Percentiles rank a stretch among this genome's conserved stretches.
Evolutionary conservation across 2,329 filamentous ascomycete species (phyloP).

Genomic region (Hypocreales sp.): DNA sequence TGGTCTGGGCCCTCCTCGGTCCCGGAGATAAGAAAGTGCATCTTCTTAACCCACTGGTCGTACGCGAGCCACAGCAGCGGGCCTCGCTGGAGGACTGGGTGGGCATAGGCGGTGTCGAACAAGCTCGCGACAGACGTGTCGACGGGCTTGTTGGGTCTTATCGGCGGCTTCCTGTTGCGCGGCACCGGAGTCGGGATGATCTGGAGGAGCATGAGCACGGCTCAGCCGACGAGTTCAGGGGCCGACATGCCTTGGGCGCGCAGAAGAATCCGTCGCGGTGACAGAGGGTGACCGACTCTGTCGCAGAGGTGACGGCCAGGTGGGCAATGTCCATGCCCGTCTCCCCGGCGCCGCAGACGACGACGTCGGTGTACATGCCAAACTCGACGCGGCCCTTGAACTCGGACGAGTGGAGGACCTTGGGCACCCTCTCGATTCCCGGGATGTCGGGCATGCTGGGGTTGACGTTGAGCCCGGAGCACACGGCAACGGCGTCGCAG

Average conservation of each 20-base stretch:
- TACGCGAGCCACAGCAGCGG: conserved; percentile 28
- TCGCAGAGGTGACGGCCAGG: conserved; percentile 25
- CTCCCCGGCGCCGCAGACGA: conserved; percentile 28
- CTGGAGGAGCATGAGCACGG: conserved; percentile 2
- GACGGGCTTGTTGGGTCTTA: conserved; percentile 24
- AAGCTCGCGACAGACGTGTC: conserved; percentile 30
- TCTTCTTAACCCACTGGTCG: conserved; percentile 26
- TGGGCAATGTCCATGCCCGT: conserved; percentile 29
- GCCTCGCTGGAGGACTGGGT: conserved; percentile 27
- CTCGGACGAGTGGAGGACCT: conserved; percentile 25
- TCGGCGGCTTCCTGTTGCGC: not conserved
- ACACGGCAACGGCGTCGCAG: conserved; percentile 30
- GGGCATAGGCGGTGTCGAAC: conserved; percentile 35
- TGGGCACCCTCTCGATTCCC: conserved; percentile 20
- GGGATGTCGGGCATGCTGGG: conserved; percentile 21
- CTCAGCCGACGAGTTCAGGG: no score
- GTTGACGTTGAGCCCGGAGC: conserved; percentile 26
- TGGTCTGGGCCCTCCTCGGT: conserved; percentile 30
- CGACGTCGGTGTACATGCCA: conserved; percentile 20
- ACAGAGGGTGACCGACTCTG: conserved; percentile 25
- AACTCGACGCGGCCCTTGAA: conserved; percentile 27
- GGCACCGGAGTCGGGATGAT: conserved; percentile 11
- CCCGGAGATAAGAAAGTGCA: conserved; percentile 27
- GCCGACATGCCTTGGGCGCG: conserved; percentile 22
- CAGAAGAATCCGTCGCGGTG: conserved; percentile 29